Percentiles rank a stretch among this genome's conserved stretches.
Evolutionary conservation across 805 yeast species (phyloP).

Genomic region (Lachancea sp.): DNA sequence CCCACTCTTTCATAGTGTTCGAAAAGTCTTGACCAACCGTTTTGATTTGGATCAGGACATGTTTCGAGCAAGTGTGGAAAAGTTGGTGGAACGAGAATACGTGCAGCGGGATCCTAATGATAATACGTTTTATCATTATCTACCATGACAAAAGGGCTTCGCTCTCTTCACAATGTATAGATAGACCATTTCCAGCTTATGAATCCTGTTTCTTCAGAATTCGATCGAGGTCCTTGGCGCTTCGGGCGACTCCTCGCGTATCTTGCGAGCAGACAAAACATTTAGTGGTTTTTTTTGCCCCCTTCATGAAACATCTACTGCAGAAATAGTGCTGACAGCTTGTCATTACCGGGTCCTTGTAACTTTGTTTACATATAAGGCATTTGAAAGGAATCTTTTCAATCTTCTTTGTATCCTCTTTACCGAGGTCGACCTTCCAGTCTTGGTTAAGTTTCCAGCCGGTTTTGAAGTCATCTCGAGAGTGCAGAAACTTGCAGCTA

Average conservation of each 20-base stretch:
- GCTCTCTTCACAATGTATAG: no score
- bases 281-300: conserved; percentile 37
- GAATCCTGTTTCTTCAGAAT: conserved; percentile 14
- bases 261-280: conserved; percentile 57
- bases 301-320: conserved; percentile 47
- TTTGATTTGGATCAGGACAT: conserved; percentile 64
- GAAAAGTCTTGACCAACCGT: conserved; percentile 51
- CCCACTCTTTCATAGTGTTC: conserved; percentile 59
- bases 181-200: conserved; percentile 2
- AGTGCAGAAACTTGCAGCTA: conserved; percentile 88
- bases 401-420: conserved; percentile 21
- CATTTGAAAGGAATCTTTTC: conserved; percentile 52
- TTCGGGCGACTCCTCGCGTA: conserved; percentile 54
- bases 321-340: conserved; percentile 62
- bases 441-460: conserved; percentile 63
- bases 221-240: conserved; percentile 39
- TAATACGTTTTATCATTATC: conserved; percentile 41
- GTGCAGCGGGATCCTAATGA: conserved; percentile 62
- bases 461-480: conserved; percentile 75
- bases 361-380: conserved; percentile 51
- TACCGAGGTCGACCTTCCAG: conserved; percentile 47
- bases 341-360: conserved; percentile 51
- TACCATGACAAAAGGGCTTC: no score
- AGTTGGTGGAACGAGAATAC: conserved; percentile 74
- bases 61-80: conserved; percentile 69